phyloP scores from a whole-genome alignment of 164 flowering plant species.

The Vitis rupestris region DNA sequence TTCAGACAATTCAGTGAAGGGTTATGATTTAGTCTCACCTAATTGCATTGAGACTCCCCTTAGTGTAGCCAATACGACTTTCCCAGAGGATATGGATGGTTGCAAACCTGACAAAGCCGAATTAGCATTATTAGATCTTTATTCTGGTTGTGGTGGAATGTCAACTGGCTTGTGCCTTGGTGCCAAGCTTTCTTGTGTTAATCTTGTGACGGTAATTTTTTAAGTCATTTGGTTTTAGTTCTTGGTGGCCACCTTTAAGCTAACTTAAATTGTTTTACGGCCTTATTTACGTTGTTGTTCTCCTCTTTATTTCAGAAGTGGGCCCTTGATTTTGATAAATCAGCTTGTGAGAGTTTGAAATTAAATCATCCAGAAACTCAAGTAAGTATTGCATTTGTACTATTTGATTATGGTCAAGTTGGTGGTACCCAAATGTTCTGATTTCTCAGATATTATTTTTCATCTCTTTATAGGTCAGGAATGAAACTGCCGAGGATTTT shows the following conservation, averaged over 20 bases:
- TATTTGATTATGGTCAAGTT: constrained; percentile 3
- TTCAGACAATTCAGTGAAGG: constrained; percentile 17
- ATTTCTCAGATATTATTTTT: background rate
- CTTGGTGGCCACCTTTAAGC: background rate
- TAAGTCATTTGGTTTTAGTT: background rate
- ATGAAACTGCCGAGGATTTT: constrained; percentile 85
- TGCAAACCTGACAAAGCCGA: constrained; percentile 32
- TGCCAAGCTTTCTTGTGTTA: constrained; percentile 56
- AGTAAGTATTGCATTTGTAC: constrained; percentile 31
- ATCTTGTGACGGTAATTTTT: constrained; percentile 66
- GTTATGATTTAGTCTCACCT: background rate
- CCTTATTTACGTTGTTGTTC: too few species aligned
- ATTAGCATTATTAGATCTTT: constrained; percentile 53
- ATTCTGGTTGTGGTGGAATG: constrained; percentile 71
- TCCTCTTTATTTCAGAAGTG: constrained; percentile 52
- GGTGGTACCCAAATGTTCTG: too few species aligned
- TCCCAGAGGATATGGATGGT: constrained; percentile 1
- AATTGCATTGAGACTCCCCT: background rate
- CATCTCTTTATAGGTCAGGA: constrained; percentile 55
- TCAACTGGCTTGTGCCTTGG: constrained; percentile 91
- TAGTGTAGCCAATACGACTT: background rate
- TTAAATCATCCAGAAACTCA: constrained; percentile 82
- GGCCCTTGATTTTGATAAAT: constrained; percentile 66
- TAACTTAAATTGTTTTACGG: constrained; percentile 3
- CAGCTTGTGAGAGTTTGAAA: constrained; percentile 80